These are phyloP conservation scores for Arthrobotrys sphaeroides DNA, from an alignment of 2,329 filamentous ascomycete species.

Conservation along the genomic window DNA sequence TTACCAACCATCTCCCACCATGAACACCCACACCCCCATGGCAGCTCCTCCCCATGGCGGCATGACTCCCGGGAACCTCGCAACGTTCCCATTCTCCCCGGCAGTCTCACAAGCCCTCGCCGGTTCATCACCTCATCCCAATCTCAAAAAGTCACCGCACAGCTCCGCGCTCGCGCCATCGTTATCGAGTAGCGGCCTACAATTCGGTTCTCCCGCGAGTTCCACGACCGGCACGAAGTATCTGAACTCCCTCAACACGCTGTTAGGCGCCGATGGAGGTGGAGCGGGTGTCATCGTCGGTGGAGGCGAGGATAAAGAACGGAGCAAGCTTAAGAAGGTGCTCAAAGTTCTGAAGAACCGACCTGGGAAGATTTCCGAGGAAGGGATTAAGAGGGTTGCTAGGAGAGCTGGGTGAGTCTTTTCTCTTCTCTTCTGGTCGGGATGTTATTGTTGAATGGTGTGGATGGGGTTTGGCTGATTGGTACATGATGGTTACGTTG, in stretches of 20 bases:
- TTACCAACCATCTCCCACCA: conserved; percentile 10
- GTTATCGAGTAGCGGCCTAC: conserved; percentile 43
- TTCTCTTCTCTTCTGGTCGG: background rate
- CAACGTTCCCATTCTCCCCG: conserved; percentile 48
- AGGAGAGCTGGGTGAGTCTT: conserved; percentile 67
- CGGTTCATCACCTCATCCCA: conserved; percentile 45
- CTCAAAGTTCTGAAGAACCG: conserved; percentile 55
- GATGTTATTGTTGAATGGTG: conserved; percentile 58
- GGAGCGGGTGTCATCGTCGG: background rate
- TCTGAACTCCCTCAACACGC: conserved; percentile 32
- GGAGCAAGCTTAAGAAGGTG: conserved; percentile 48
- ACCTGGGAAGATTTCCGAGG: conserved; percentile 69
- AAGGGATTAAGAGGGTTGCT: conserved; percentile 76
- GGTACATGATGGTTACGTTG: background rate
- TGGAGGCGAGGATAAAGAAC: conserved; percentile 42
- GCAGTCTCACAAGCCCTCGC: conserved; percentile 50
- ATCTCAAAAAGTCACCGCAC: conserved; percentile 49
- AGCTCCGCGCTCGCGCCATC: conserved; percentile 46
- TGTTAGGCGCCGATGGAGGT: conserved; percentile 23
- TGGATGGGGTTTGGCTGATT: conserved; percentile 2
- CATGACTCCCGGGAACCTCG: conserved; percentile 46
- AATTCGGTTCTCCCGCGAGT: conserved; percentile 49
- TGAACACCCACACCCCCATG: conserved; percentile 50
- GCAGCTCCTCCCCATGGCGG: conserved; percentile 23
- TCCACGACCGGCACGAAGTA: conserved; percentile 45